phyloP scores from a whole-genome alignment of 2,329 filamentous ascomycete genomes.

The Dendrostoma leiphaemia region DNA sequence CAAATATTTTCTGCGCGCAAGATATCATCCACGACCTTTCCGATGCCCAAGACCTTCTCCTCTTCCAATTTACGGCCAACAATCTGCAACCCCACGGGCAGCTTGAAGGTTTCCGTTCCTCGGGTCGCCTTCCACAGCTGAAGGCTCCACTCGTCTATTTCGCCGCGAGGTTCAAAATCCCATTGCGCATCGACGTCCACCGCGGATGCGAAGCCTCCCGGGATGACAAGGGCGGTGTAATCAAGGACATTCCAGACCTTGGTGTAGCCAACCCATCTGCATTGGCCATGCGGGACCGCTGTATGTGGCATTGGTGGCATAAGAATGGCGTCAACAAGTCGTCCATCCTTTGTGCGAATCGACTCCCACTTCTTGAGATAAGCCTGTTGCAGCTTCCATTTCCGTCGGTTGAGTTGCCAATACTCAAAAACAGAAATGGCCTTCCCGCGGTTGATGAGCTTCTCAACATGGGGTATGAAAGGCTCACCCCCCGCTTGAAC shows the following conservation, averaged over 20 bases:
- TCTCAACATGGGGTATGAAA: slow-evolving; percentile 56
- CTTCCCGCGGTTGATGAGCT: slow-evolving; percentile 48
- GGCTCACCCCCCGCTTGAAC: slow-evolving; percentile 57
- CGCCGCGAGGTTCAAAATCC: slow-evolving; percentile 45
- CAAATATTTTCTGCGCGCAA: no score
- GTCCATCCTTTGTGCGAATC: slow-evolving; percentile 41
- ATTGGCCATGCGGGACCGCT: slow-evolving; percentile 42
- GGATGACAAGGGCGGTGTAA: slow-evolving; percentile 57
- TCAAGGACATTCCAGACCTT: slow-evolving; percentile 63
- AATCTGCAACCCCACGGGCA: slow-evolving; percentile 53
- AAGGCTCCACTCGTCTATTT: slow-evolving; percentile 51
- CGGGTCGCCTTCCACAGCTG: slow-evolving; percentile 41
- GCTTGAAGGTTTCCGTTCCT: slow-evolving; percentile 32
- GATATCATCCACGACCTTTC: slow-evolving; percentile 33
- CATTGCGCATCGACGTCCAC: slow-evolving; percentile 35
- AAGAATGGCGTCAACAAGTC: slow-evolving; percentile 53
- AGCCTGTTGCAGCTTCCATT: slow-evolving; percentile 49
- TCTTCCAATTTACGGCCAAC: slow-evolving; percentile 51
- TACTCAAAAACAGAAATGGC: slow-evolving; percentile 63
- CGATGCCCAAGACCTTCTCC: slow-evolving; percentile 50
- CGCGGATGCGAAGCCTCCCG: slow-evolving; percentile 45
- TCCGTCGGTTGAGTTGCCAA: slow-evolving; percentile 64
- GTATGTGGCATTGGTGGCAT: slow-evolving; percentile 61
- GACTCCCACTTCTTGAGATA: slow-evolving; percentile 60
- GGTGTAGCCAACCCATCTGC: slow-evolving; percentile 56